phyloP scores from a whole-genome alignment of 345 rosid genomes.

The Acer saccharum region DNA sequence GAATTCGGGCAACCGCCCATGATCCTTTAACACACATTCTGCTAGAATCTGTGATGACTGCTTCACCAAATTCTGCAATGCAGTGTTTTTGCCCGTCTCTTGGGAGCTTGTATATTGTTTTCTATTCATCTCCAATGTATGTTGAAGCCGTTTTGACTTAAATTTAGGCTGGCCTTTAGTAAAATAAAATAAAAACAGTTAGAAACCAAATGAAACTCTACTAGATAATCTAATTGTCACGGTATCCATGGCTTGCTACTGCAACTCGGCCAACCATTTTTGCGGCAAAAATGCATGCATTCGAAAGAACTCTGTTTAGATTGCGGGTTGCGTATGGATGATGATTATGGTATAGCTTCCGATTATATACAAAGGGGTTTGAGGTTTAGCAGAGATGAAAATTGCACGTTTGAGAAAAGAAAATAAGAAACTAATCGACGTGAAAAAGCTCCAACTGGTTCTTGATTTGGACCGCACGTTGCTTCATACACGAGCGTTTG shows the following conservation, averaged over 20 bases:
- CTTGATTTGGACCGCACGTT: slow-evolving; percentile 34
- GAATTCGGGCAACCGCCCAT: neutral
- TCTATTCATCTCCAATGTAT: neutral
- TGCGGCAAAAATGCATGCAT: too few species aligned
- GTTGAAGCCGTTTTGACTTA: neutral
- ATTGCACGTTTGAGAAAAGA: neutral
- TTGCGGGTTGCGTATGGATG: neutral
- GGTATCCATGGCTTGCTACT: neutral
- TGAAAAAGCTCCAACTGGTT: slow-evolving; percentile 22
- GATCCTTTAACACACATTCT: neutral
- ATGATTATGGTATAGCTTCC: slow-evolving; percentile 5
- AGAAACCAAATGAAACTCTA: too few species aligned
- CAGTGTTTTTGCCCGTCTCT: slow-evolving; percentile 18
- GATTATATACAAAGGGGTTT: slow-evolving; percentile 14
- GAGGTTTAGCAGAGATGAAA: slow-evolving; percentile 18
- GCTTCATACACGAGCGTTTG: neutral
- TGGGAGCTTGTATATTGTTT: slow-evolving; percentile 27
- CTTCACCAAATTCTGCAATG: neutral
- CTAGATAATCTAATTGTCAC: neutral
- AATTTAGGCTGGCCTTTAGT: too few species aligned
- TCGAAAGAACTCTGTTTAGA: neutral
- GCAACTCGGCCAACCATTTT: too few species aligned
- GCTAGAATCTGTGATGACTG: slow-evolving; percentile 10
- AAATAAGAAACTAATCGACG: neutral
- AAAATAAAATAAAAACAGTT: too few species aligned